Conservation (phyloP, 345 rosid genomes). For the Pistacia atlantica region DNA sequence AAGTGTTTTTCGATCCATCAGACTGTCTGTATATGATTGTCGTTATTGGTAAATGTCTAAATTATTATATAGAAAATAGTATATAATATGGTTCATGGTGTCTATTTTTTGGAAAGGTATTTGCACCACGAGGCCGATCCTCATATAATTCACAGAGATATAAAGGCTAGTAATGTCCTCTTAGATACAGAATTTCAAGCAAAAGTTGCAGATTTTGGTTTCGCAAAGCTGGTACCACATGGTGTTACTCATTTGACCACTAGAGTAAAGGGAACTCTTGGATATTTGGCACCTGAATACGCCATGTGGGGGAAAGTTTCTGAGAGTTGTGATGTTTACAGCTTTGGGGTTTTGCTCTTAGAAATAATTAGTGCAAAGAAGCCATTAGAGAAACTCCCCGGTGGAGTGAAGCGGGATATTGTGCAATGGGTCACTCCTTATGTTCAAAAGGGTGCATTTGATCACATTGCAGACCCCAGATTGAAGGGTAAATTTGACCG, state of each 20-base stretch:
- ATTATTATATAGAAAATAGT: too few relatives aligned
- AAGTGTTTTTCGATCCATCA: conserved; percentile 14
- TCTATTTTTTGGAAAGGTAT: conserved; percentile 37
- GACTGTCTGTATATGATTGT: too few relatives aligned
- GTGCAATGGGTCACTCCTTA: conserved; percentile 63
- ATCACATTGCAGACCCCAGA: conserved; percentile 52
- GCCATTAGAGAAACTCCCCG: conserved; percentile 57
- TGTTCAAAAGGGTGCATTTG: conserved; percentile 51
- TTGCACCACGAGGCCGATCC: conserved; percentile 70
- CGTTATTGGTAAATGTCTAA: too few relatives aligned
- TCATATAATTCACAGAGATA: conserved; percentile 71
- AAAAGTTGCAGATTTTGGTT: conserved; percentile 73
- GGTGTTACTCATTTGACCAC: conserved; percentile 72
- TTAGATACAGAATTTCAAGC: conserved; percentile 55
- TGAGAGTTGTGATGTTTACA: conserved; percentile 63
- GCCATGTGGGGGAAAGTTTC: conserved; percentile 91
- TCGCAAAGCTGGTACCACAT: conserved; percentile 67
- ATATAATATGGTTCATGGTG: too few relatives aligned
- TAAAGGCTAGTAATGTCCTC: conserved; percentile 70
- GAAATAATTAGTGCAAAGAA: conserved; percentile 59
- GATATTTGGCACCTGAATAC: conserved; percentile 73
- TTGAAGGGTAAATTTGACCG: conserved; percentile 48
- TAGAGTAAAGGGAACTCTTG: conserved; percentile 65
- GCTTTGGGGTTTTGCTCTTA: conserved; percentile 64
- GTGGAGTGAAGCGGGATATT: conserved; percentile 58